These are phyloP conservation scores for Candida jianshihensis DNA, from an alignment of 805 yeast species.

Conservation along the genomic window DNA sequence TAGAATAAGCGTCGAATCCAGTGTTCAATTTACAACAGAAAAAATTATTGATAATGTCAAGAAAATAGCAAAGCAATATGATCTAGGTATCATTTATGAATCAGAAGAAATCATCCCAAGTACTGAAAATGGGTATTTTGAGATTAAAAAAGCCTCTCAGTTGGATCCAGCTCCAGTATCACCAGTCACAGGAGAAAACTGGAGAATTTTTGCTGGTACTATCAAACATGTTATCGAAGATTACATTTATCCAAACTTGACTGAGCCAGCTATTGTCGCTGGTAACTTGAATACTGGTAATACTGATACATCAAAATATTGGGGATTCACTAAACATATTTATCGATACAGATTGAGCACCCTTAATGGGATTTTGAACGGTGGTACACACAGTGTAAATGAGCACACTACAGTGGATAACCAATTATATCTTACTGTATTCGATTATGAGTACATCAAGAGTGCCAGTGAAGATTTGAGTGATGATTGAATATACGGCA, in stretches of 20 bases:
- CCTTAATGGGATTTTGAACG: conserved; percentile 17
- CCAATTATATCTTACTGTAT: conserved; percentile 48
- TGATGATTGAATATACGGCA: neutral
- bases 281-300: conserved; percentile 62
- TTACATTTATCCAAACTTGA: conserved; percentile 4
- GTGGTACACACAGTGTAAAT: conserved; percentile 47
- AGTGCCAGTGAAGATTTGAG: conserved; percentile 13
- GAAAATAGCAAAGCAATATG: conserved; percentile 35
- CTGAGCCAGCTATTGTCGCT: conserved; percentile 30
- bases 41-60: conserved; percentile 28
- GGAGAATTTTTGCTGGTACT: conserved; percentile 57
- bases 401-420: conserved; percentile 44
- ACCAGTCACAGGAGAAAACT: conserved; percentile 38
- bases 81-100: conserved; percentile 20
- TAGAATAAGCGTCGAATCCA: conserved; percentile 45
- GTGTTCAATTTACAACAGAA: conserved; percentile 24
- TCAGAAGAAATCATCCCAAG: conserved; percentile 1
- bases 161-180: conserved; percentile 50
- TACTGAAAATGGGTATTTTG: conserved; percentile 35
- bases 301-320: conserved; percentile 63
- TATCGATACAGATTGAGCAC: conserved; percentile 34
- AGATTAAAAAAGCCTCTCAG: conserved; percentile 18
- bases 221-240: conserved; percentile 58
- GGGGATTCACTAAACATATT: conserved; percentile 54
- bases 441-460: conserved; percentile 42